Evolutionary conservation across 805 yeast genomes (phyloP).

Genomic region (Metschnikowia arizonensis): DNA sequence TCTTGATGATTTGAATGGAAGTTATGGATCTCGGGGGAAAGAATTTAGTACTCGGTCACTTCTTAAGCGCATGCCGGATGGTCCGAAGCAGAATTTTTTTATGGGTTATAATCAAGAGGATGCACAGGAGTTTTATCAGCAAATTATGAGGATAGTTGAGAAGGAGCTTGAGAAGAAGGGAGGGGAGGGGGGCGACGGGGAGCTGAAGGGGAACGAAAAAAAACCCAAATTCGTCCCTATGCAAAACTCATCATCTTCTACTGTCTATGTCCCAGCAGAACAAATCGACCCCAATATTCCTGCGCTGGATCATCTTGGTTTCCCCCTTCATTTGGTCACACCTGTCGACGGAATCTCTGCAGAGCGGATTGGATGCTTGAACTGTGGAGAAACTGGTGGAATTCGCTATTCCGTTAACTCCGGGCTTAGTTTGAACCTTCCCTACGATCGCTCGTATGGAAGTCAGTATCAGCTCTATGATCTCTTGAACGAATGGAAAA

Average conservation of each 20-base stretch:
- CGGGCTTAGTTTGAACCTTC: conserved; percentile 69
- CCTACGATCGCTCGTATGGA: conserved; percentile 40
- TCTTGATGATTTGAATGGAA: conserved; percentile 56
- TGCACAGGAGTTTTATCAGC: conserved; percentile 93
- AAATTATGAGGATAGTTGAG: conserved; percentile 64
- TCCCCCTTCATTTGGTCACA: conserved; percentile 59
- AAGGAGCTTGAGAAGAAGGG: conserved; percentile 39
- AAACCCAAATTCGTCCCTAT: conserved; percentile 18
- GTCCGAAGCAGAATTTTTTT: conserved; percentile 73
- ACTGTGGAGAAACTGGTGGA: conserved; percentile 93
- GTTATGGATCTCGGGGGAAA: conserved; percentile 47
- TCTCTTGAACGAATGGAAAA: conserved; percentile 61
- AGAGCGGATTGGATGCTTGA: conserved; percentile 84
- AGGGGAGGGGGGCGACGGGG: no score
- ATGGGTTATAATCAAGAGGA: conserved; percentile 91
- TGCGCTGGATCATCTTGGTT: conserved; percentile 41
- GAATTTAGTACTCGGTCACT: conserved; percentile 59
- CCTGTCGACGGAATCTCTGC: conserved; percentile 91
- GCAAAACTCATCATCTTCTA: conserved; percentile 18
- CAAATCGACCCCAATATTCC: conserved; percentile 71
- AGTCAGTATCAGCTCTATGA: conserved; percentile 41
- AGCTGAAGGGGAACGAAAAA: no score
- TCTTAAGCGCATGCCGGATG: conserved; percentile 66
- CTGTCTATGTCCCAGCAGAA: conserved; percentile 64
- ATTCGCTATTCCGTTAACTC: conserved; percentile 75